Conservation (phyloP, 2,329 filamentous ascomycete species). For the Botrytis hyacinthi region DNA sequence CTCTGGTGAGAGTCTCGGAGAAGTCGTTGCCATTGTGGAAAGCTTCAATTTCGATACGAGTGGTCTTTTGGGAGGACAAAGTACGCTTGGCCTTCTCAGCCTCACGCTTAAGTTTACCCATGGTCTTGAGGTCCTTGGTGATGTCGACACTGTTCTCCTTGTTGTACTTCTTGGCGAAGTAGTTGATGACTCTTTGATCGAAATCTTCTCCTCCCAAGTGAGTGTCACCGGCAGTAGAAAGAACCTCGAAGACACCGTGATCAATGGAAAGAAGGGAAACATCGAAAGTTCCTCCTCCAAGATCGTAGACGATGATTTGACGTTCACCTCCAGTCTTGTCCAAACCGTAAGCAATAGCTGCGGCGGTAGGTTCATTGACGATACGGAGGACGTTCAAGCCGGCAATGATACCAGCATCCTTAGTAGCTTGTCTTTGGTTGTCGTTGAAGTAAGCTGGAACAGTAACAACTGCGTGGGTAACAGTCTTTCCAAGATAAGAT, state of each 20-base stretch:
- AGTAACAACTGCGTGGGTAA: constrained; percentile 86
- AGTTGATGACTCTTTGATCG: constrained; percentile 94
- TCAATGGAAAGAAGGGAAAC: constrained; percentile 90
- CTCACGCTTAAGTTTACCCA: constrained; percentile 99
- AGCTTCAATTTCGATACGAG: constrained; percentile 92
- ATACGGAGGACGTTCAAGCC: constrained; percentile 94
- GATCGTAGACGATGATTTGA: constrained; percentile 90
- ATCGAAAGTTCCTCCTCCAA: constrained; percentile 93
- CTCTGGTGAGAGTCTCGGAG: constrained; percentile 95
- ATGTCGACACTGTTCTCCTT: constrained; percentile 95
- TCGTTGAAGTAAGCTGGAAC: constrained; percentile 99
- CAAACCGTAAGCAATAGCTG: constrained; percentile 90
- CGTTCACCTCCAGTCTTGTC: constrained; percentile 82
- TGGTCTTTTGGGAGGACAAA: constrained; percentile 89
- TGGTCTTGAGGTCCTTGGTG: constrained; percentile 92
- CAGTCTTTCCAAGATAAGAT: constrained; percentile 76
- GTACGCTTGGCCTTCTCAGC: constrained; percentile 99
- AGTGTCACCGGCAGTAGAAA: constrained; percentile 93
- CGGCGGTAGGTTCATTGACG: constrained; percentile 94
- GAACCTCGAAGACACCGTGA: constrained; percentile 88
- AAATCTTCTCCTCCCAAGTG: constrained; percentile 99
- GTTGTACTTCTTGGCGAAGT: constrained; percentile 97
- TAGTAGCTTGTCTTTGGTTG: constrained; percentile 94
- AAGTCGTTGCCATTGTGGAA: constrained; percentile 98
- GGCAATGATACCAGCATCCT: constrained; percentile 89